Conservation (phyloP, 1,284 basidiomycete species). For the Paramarasmius palmivorus region DNA sequence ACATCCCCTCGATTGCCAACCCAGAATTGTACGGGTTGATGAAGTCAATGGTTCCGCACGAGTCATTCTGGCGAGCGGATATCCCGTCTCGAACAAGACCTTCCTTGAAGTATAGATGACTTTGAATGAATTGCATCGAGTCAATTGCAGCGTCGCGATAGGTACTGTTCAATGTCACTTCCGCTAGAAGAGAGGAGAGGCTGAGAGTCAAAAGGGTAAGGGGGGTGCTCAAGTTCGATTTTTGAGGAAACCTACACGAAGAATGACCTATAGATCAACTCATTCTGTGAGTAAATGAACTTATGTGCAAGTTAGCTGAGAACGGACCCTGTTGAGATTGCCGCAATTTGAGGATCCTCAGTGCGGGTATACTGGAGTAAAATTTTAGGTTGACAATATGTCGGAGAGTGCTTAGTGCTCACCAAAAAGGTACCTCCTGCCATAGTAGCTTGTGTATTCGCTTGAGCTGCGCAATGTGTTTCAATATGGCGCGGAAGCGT, state of each 20-base stretch:
- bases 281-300: background rate
- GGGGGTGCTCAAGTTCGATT: no score
- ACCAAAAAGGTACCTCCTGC: constrained; percentile 12
- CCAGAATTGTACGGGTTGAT: constrained; percentile 6
- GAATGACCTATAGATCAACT: constrained; percentile 1
- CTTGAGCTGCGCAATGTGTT: no score
- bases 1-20: constrained; percentile 8
- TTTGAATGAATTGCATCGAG: constrained; percentile 10
- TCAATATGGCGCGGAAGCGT: background rate
- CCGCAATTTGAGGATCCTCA: constrained; percentile 1
- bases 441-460: constrained; percentile 7
- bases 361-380: background rate
- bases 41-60: background rate
- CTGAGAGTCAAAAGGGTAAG: constrained; percentile 1
- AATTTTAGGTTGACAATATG: background rate
- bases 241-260: background rate
- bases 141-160: constrained; percentile 12
- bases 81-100: constrained; percentile 10
- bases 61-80: constrained; percentile 9
- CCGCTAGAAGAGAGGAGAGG: constrained; percentile 12
- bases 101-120: background rate
- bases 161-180: constrained; percentile 7
- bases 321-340: constrained; percentile 7
- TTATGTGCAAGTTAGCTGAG: background rate
- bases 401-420: no score